Percentiles rank a stretch among this genome's conserved stretches.
phyloP scores from a whole-genome alignment of 2,329 filamentous ascomycete genomes.

The Claviceps arundinis region DNA sequence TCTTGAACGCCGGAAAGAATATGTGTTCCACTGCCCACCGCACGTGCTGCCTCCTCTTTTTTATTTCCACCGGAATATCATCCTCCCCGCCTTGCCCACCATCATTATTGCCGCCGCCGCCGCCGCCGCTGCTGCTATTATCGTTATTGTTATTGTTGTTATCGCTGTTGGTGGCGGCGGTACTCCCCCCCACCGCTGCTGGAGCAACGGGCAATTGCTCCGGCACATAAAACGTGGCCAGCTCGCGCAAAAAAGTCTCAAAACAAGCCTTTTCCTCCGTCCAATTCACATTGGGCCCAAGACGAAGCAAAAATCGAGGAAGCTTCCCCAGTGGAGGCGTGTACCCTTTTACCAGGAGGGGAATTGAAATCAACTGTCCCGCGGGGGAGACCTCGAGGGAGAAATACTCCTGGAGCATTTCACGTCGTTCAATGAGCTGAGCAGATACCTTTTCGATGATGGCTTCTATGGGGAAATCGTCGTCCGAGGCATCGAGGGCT shows the following conservation, averaged over 20 bases:
- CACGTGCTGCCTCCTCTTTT: conserved; percentile 54
- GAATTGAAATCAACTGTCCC: conserved; percentile 66
- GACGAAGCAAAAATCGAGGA: conserved; percentile 71
- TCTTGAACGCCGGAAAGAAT: conserved; percentile 80
- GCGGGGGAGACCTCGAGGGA: conserved; percentile 66
- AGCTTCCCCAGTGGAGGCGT: conserved; percentile 75
- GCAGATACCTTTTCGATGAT: conserved; percentile 52
- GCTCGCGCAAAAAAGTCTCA: conserved; percentile 66
- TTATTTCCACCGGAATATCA: conserved; percentile 33
- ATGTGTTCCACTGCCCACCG: conserved; percentile 66
- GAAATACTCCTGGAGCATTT: conserved; percentile 92
- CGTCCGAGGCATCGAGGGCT: conserved; percentile 24
- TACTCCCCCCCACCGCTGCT: background rate
- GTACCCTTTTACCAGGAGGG: conserved; percentile 80
- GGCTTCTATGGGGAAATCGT: conserved; percentile 51
- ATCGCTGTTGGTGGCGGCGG: conserved; percentile 3
- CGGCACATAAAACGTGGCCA: conserved; percentile 83
- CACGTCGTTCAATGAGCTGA: conserved; percentile 60
- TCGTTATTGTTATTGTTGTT: background rate
- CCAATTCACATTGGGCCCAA: conserved; percentile 87
- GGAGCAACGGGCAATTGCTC: conserved; percentile 57
- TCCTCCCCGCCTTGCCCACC: conserved; percentile 18
- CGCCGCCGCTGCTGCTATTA: background rate
- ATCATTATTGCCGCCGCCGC: background rate
- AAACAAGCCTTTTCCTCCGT: conserved; percentile 75